A percentile compares a stretch with the other conserved stretches of the same genome.
Evolutionary conservation across 352 stramenopile genomes (phyloP).

Genomic region (Phytopythium delawarense): DNA sequence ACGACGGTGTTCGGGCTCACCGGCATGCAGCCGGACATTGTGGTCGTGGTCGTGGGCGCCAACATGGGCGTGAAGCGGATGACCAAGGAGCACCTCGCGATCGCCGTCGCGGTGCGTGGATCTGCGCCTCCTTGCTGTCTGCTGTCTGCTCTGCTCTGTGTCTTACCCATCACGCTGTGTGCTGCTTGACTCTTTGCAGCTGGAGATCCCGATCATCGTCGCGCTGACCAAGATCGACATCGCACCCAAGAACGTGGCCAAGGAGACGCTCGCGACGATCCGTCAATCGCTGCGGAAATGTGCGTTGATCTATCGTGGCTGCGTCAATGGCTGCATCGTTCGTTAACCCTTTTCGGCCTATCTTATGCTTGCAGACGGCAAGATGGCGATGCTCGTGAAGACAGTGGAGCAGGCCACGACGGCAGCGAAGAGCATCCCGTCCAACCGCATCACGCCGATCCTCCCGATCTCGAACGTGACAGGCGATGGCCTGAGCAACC

Average conservation of each 20-base stretch:
- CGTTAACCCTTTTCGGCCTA: neutral
- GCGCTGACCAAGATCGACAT: constrained; percentile 95
- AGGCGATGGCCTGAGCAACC: constrained; percentile 87
- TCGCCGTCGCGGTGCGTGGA: constrained; percentile 76
- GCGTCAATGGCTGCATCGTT: neutral
- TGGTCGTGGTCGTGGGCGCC: constrained; percentile 91
- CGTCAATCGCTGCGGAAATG: constrained; percentile 83
- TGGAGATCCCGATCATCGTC: constrained; percentile 93
- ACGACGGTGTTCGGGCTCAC: constrained; percentile 99
- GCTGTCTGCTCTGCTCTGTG: neutral
- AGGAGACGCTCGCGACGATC: constrained; percentile 89
- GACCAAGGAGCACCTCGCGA: constrained; percentile 92
- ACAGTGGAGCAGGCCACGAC: constrained; percentile 77
- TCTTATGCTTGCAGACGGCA: constrained; percentile 49
- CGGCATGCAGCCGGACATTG: constrained; percentile 94
- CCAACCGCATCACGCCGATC: constrained; percentile 94
- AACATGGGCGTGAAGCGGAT: constrained; percentile 95
- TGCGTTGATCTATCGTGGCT: constrained; percentile 14
- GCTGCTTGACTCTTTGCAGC: constrained; percentile 19
- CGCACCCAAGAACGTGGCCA: constrained; percentile 89
- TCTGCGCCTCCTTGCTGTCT: neutral
- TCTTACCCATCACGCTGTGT: neutral
- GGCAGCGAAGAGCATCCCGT: constrained; percentile 86
- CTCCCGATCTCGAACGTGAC: constrained; percentile 98
- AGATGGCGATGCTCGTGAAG: constrained; percentile 94